Conservation (phyloP, 768 basidiomycete genomes). For the Lactarius akahatsu region DNA sequence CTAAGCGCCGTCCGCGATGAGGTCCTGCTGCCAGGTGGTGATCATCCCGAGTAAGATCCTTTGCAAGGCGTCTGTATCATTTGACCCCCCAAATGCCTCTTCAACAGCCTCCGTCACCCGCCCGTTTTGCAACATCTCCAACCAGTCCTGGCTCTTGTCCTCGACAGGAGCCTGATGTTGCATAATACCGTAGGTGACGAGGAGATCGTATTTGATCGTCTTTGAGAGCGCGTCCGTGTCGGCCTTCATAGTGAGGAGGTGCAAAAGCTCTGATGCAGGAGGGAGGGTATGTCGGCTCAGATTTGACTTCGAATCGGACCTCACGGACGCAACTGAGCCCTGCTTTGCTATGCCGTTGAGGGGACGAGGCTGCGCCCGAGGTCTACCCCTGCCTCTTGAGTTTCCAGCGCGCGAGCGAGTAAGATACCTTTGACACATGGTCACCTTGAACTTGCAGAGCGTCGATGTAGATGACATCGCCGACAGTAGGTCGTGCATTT, state of each 20-base stretch:
- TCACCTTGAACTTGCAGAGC: conserved; percentile 34
- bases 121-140: conserved; percentile 26
- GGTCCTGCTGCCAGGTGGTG: conserved; percentile 21
- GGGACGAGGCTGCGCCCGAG: conserved; percentile 33
- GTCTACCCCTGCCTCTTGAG: conserved; percentile 27
- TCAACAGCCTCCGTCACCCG: conserved; percentile 21
- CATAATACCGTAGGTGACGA: conserved; percentile 33
- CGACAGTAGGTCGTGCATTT: conserved; percentile 31
- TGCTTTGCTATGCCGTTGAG: conserved; percentile 21
- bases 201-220: conserved; percentile 33
- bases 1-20: not conserved
- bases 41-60: conserved; percentile 22
- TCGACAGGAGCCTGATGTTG: conserved; percentile 27
- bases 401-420: conserved; percentile 17
- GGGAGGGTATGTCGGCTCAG: conserved; percentile 20
- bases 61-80: conserved; percentile 14
- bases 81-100: conserved; percentile 19
- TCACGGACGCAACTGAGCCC: not conserved
- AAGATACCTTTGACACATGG: conserved; percentile 34
- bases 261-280: conserved; percentile 27
- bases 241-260: conserved; percentile 21
- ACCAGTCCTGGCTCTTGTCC: conserved; percentile 26
- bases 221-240: conserved; percentile 12
- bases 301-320: conserved; percentile 6
- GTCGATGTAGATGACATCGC: conserved; percentile 32